Conservation (phyloP, 768 basidiomycete genomes). For the Boletus reticulatus region DNA sequence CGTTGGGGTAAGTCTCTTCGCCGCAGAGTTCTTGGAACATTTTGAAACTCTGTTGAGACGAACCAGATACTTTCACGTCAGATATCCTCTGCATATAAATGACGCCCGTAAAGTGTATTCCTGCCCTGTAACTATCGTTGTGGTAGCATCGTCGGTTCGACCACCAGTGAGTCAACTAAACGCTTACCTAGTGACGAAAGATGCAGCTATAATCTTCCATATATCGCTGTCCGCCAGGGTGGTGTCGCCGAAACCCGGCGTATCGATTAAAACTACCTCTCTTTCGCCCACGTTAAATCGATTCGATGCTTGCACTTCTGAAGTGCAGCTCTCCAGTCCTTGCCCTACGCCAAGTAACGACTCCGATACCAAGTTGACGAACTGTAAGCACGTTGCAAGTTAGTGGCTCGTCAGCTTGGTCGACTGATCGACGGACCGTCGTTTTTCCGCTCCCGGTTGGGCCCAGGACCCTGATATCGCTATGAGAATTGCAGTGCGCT, state of each 20-base stretch:
- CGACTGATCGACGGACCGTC: slow-evolving; percentile 20
- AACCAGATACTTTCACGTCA: slow-evolving; percentile 47
- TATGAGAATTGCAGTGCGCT: slow-evolving; percentile 1
- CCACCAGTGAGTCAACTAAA: neutral
- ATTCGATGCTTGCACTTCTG: slow-evolving; percentile 29
- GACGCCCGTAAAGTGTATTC: slow-evolving; percentile 40
- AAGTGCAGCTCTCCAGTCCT: slow-evolving; percentile 35
- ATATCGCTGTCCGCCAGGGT: slow-evolving; percentile 46
- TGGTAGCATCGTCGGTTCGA: neutral
- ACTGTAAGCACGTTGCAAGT: slow-evolving; percentile 19
- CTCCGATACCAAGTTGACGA: slow-evolving; percentile 33
- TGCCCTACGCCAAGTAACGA: slow-evolving; percentile 30
- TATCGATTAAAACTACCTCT: slow-evolving; percentile 52
- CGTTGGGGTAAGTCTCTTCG: slow-evolving; percentile 41
- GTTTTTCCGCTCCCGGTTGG: slow-evolving; percentile 32
- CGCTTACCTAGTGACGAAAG: slow-evolving; percentile 27
- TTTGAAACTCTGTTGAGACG: slow-evolving; percentile 43
- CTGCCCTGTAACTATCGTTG: slow-evolving; percentile 20
- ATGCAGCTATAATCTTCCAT: slow-evolving; percentile 46
- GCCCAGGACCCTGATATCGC: slow-evolving; percentile 25
- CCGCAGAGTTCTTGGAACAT: slow-evolving; percentile 56
- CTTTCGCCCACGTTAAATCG: slow-evolving; percentile 28
- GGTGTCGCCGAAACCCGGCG: slow-evolving; percentile 62
- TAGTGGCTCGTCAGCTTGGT: neutral
- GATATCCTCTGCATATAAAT: slow-evolving; percentile 54